Base-by-base conservation (phyloP, 495 filamentous ascomycete genomes). In the Cryomyces minteri region DNA sequence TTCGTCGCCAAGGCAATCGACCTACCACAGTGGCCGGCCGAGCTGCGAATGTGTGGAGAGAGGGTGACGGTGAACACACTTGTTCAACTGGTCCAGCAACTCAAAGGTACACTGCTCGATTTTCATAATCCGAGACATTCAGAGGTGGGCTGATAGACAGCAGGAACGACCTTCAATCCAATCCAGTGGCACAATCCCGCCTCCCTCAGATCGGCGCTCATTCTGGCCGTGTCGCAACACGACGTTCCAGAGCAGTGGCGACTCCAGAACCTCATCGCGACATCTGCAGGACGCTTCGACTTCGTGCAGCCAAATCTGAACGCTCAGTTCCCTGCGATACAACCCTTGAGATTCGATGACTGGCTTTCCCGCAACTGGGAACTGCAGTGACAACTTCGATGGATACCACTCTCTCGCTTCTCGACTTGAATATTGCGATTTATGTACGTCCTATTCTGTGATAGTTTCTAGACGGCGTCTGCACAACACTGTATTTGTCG, bases 1-100 rank as follows among this genome's bases (percentile, higher is more conserved):
- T 84, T 80, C 54, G 66, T 86, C 36, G 77, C 74, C 3, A 66
- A 70, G 28, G 73, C 79, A 4, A 53, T 83, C 29, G 74, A 72
- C 4, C 61, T 77, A 33, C 63, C 62, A 6, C 61, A 58, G 33
- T 85, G 81, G 81, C 80, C 78, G 5, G 55, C 59, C n/a, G 79
- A 84, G 50, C 69, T 77, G 41, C 64, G 68, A 43, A 76, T 85
- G 70, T 62, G 65, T 41, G 80, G 78, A 31, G 73, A 80, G 43
- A 63, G 70, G 6, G 58, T 81, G 54, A 51, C 32, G 12, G 59
- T 63, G 5, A 48, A 49, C 12, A 38, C 49, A 30, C 55, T 64
- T 40, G 46, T 62, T 11, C 37, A 45, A 14, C 31, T 45, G 0
- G 51, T 60, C 7, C 43, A 53, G 39, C 11, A 45, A 29, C 45